These are phyloP conservation scores for Podospora anserina DNA, from an alignment of 495 filamentous ascomycete species.

Conservation along the genomic window DNA sequence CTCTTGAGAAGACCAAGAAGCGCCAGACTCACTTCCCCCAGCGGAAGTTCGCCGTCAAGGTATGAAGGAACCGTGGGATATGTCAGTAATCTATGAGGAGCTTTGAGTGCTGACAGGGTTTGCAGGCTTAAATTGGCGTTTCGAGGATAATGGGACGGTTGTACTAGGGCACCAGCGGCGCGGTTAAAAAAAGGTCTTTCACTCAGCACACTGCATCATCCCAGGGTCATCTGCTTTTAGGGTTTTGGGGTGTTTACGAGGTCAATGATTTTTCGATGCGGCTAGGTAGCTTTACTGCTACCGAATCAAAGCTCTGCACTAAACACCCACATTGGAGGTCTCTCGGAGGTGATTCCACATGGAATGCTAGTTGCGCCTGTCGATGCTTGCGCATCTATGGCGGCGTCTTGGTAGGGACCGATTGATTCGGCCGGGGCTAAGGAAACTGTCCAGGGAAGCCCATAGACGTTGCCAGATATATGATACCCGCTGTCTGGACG, in stretches of 20 bases:
- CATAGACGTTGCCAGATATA: conserved; percentile 20
- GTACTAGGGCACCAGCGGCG: conserved; percentile 35
- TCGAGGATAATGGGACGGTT: conserved; percentile 31
- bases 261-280: conserved; percentile 34
- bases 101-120: conserved; percentile 25
- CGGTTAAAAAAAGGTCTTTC: conserved; percentile 36
- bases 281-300: conserved; percentile 36
- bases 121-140: conserved; percentile 30
- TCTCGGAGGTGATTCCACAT: conserved; percentile 11
- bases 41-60: conserved; percentile 98
- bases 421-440: conserved; percentile 4
- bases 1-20: conserved; percentile 92
- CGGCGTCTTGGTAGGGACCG: conserved; percentile 2
- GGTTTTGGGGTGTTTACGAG: conserved; percentile 39
- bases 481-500: conserved; percentile 15
- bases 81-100: background rate
- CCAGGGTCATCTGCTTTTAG: conserved; percentile 36
- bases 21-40: conserved; percentile 91
- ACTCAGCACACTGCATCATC: conserved; percentile 38
- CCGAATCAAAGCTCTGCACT: conserved; percentile 37
- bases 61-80: conserved; percentile 38
- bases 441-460: conserved; percentile 11
- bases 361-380: conserved; percentile 12
- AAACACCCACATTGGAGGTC: conserved; percentile 22
- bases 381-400: conserved; percentile 9